phyloP scores from a whole-genome alignment of 164 flowering plant genomes.

The Nymphaea colorata region DNA sequence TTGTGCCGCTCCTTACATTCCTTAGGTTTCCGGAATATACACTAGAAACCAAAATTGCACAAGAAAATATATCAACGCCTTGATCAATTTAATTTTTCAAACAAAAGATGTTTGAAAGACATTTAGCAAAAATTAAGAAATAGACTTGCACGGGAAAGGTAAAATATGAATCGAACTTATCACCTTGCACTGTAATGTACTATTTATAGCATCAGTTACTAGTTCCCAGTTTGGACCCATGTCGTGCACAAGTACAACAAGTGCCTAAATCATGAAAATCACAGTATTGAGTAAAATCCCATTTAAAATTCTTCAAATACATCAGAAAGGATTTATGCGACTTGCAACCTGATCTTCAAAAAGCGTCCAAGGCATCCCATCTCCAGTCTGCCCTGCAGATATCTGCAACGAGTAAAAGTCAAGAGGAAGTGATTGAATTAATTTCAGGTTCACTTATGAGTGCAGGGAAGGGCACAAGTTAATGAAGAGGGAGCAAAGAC shows the following conservation, averaged over 20 bases:
- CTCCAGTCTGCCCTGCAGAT: slow-evolving; percentile 44
- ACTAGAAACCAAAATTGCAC: slow-evolving; percentile 25
- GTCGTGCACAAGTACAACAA: slow-evolving; percentile 96
- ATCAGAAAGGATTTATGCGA: background rate
- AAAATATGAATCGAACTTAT: background rate
- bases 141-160: background rate
- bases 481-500: too few relatives aligned
- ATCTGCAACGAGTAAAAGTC: slow-evolving; percentile 30
- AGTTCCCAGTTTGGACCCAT: slow-evolving; percentile 99
- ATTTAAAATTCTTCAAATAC: background rate
- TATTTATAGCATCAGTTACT: slow-evolving; percentile 90
- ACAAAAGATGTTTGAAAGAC: too few relatives aligned
- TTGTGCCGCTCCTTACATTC: slow-evolving; percentile 96
- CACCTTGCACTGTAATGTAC: slow-evolving; percentile 81
- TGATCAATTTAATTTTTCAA: too few relatives aligned
- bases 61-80: too few relatives aligned
- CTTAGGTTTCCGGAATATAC: slow-evolving; percentile 69
- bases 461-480: too few relatives aligned
- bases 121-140: too few relatives aligned
- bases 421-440: too few relatives aligned
- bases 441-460: too few relatives aligned
- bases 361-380: slow-evolving; percentile 70
- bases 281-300: background rate
- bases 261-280: slow-evolving; percentile 42
- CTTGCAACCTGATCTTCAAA: slow-evolving; percentile 75